Base-by-base conservation (phyloP, 768 basidiomycete species). In the Boletus rex-veris region DNA sequence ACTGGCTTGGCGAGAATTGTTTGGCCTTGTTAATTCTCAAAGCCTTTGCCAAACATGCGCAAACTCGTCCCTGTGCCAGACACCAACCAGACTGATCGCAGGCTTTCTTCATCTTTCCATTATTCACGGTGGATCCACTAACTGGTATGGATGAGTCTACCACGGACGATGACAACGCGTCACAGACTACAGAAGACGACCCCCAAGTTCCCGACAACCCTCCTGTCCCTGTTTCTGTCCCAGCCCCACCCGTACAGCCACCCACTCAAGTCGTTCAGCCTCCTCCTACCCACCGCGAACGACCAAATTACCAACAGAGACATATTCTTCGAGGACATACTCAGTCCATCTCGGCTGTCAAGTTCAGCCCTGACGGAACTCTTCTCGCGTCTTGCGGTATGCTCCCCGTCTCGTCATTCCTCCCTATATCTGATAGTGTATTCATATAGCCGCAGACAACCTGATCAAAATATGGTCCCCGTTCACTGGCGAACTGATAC, bases 291-390 rank as follows among this genome's bases (percentile, higher is more conserved):
- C 59, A 53, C 43, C 68, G 71, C 38, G 69, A 67, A 51, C 58
- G 75, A 57, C 89, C 88, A n/a, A 78, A 85, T 59, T 92, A 92
- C 65, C 74, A 82, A 61, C 79, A 86, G 3, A 75, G 76, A 45
- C 83, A 88, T 68, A 82, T 80, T 1, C 75, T 94, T 35, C 72
- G 74, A 3, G 95, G 92, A 0, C 94, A 98, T 66, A 85, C 83
- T 7, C 81, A 83, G 64, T 86, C 88, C 0, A 86, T 97, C 48
- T 93, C 93, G 28, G 85, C 92, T 18, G 85, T 95, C 55, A 92
- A 91, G 68, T 98, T 97, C 70, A 92, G 92, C 63, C 88, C 89
- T 0, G 90, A 96, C 66, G 95, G 95, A 10, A 81, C 80, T 19
- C 72, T 86, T 15, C 75, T 97, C 19, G 92, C 92, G 16, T 92